Evolutionary conservation across 768 basidiomycete genomes (phyloP), one percentile per base, ranked within the genome.

Genomic region (Glaciozyma martinii): DNA sequence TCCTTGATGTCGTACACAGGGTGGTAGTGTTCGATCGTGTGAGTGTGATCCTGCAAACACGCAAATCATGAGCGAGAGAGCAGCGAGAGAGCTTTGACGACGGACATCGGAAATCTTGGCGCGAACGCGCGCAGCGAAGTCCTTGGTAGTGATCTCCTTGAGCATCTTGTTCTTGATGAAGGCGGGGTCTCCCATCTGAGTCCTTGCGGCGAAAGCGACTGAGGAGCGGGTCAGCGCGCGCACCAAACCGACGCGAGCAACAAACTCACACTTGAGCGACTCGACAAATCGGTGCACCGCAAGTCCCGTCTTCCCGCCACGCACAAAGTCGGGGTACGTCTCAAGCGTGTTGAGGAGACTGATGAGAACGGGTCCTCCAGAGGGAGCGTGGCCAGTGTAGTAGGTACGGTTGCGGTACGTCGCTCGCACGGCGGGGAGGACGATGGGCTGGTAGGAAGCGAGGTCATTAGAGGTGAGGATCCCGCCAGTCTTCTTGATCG

Each of bases 271-370:
- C 74, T 97, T 95, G 74, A 90, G 80, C 0, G 83, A 82, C 76
- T 98, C 95, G 19, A 97, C 79, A 7, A 89, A 74, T 54, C 92
- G 81, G 75, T 98, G 95, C 4, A 83, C 79, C 68, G 84, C 87
- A 21, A 90, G 74, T 1, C 80, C 79, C n/a, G 80, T 85, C 67
- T 80, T 76, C 53, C 83, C 83, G 32, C 76, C 77, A 30, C 78
- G 77, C 23, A 80, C 69, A 44, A 80, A 72, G 59, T 80, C 78
- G 72, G 74, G 71, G 71, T 82, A 97, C n/a, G 81, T 80, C 74
- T 95, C 92, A 54, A 94, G 78, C 25, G 92, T 75, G 74, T 97
- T 95, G n/a, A 98, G 78, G 81, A 97, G 87, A 74, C 90, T 87
- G 47, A 95, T 78, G 49, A 98, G 78, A n/a, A 88, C 89, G 10